Evolutionary conservation across 148 eudicot species (phyloP).

Genomic region (Rhododendron williamsianum): DNA sequence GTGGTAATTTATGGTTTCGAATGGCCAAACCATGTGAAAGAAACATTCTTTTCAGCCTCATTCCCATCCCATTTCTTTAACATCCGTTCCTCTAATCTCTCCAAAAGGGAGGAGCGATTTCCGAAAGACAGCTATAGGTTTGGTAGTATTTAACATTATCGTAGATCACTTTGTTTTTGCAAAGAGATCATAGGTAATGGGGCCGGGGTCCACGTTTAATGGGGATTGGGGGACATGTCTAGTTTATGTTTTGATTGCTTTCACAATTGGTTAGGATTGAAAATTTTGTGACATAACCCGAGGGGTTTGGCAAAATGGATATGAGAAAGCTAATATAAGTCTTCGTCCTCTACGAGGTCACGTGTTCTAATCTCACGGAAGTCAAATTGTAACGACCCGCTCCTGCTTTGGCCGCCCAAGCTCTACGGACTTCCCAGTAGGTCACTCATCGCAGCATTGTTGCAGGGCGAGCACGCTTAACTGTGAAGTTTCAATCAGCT

Average conservation of each 20-base stretch:
- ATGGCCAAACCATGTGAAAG: background rate
- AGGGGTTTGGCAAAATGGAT: no score
- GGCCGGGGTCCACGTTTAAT: background rate
- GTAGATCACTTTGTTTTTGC: background rate
- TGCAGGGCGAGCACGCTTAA: no score
- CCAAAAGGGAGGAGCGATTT: background rate
- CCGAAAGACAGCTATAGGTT: background rate
- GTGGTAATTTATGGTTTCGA: background rate
- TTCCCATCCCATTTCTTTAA: background rate
- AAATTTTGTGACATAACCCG: background rate
- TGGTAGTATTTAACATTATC: background rate
- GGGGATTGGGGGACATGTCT: background rate
- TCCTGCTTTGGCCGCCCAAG: no score
- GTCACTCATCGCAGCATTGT: no score
- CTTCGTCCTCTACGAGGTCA: no score
- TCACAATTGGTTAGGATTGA: background rate
- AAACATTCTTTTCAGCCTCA: conserved; percentile 1
- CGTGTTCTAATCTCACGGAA: no score
- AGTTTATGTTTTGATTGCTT: background rate
- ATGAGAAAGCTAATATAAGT: no score
- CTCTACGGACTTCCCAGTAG: no score
- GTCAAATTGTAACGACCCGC: no score
- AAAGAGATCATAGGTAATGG: background rate
- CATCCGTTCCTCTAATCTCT: background rate
- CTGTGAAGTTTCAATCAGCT: no score